Evolutionary conservation across 192 early-diverging fungal species (phyloP), one percentile per base, ranked within the genome.

Genomic region (Phycomyces nitens): DNA sequence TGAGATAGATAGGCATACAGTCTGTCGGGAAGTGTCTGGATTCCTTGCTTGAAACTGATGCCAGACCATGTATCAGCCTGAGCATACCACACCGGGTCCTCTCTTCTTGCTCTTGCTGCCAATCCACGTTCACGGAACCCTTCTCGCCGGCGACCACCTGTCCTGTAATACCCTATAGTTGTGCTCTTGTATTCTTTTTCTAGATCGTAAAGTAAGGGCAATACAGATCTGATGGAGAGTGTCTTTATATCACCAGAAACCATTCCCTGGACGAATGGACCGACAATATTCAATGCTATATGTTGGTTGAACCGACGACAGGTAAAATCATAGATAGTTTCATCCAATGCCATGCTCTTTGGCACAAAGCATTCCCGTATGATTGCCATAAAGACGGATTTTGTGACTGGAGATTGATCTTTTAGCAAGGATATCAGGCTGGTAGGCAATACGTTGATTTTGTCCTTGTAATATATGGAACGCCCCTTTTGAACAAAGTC

Each of bases 201-300:
- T 1, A 80, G 72, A 21, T 90, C 80, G 80, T 86, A 93, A 27
- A 95, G 72, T 44, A 83, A 73, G 49, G 82, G 84, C 51, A 97
- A 76, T 1, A 88, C 84, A 6, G 90, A 86, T 15, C 85, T 80
- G 0, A 94, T 80, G 44, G 91, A 93, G n/a, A 98, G 78, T 52
- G 84, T 68, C 50, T 78, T 87, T 1, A 82, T 80, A 66, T 98
- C 91, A 0, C 94, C 94, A 0, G 93, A 93, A 75, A 95, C 96
- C 23, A 98, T 94, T 0, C 96, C 94, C 59, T 96, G 94, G 47
- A 93, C 82, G 24, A 93, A 76, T 0, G 96, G 93, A 40, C 92
- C 92, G 1, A 94, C 86, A 64, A 98, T 62, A 47, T 90, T 90
- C 57, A 92, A 80, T 42, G 93, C 90, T 1, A 95, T 74, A 1